phyloP scores from a whole-genome alignment of 2,329 filamentous ascomycete genomes.

The Alternaria ventricosa region DNA sequence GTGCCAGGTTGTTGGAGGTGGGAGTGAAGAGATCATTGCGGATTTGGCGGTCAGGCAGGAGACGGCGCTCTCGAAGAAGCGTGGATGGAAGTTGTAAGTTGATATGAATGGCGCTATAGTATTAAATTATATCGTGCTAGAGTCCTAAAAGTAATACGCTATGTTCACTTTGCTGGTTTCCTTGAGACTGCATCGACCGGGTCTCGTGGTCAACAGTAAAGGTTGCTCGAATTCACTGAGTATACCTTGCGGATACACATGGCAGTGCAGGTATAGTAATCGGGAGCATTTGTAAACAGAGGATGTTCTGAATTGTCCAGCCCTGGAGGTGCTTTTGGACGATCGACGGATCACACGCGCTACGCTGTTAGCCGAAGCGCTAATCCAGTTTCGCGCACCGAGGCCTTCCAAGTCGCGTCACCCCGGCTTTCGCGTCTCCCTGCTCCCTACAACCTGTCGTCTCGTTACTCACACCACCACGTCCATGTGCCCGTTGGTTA shows the following conservation, averaged over 20 bases:
- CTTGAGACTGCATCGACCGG: background rate
- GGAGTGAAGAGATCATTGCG: slow-evolving; percentile 62
- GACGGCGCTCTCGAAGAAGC: slow-evolving; percentile 45
- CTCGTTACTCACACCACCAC: background rate
- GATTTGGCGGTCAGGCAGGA: slow-evolving; percentile 62
- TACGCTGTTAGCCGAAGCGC: background rate
- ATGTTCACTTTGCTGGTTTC: background rate
- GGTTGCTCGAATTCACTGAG: background rate
- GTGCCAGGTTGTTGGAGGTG: slow-evolving; percentile 54
- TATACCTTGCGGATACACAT: background rate
- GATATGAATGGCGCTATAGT: background rate
- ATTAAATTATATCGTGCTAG: background rate
- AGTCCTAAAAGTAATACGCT: background rate
- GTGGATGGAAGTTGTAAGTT: slow-evolving; percentile 54
- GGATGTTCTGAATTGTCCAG: background rate
- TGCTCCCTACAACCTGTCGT: background rate
- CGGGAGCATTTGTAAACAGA: background rate
- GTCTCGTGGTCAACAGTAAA: background rate
- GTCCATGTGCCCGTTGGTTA: background rate
- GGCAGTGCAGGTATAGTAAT: background rate
- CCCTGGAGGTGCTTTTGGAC: background rate
- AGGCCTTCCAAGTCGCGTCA: background rate
- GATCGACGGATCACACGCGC: background rate
- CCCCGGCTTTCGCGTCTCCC: background rate
- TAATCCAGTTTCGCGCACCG: background rate